Evolutionary conservation across 768 basidiomycete genomes (phyloP), one percentile per base, ranked within the genome.

Genomic region (Pholiota molesta): DNA sequence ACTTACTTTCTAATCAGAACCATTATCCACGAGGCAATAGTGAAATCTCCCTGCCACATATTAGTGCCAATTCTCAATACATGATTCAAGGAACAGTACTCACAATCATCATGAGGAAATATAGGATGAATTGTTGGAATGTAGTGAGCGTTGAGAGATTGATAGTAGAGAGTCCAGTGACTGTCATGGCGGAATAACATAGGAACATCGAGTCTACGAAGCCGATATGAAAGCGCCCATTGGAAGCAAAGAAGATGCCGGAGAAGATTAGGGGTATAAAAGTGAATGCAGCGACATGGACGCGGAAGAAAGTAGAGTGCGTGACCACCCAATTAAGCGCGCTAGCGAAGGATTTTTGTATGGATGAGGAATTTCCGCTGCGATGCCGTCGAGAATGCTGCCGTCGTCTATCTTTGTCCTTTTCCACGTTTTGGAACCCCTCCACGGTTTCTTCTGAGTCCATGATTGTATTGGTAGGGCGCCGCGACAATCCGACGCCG

Each of bases 221-320:
- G 14, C 72, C 72, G 61, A 87, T 73, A 23, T 68, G 74, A 63
- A 76, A 84, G 16, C 73, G 75, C 0, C 84, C 89, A 74, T 90
- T 90, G 39, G 75, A 81, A 1, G 76, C 88, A 68, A 85, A 92
- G 74, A 91, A 87, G 33, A 94, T 84, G 4, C 75, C 86, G 13
- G 85, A 83, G 28, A 80, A 73, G 52, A 91, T 72, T 31, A 92
- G 78, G 2, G 90, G 90, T 8, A 84, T 72, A 60, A 88, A 64
- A 16, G 79, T 79, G 70, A 86, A 86, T 21, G 79, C 80, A 28
- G 75, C 57, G 10, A 86, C 70, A 52, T 86, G 84, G 7, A 82
- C 60, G 9, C 86, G 76, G 64, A 83, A 87, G 72, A 87, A 87
- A 26, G 84, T 87, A 4, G 64, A 56, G 44, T 72, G 66, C 40